These are phyloP conservation scores for Acephala macrosclerotiorum DNA, from an alignment of 2,329 filamentous ascomycete genomes.

Conservation along the genomic window DNA sequence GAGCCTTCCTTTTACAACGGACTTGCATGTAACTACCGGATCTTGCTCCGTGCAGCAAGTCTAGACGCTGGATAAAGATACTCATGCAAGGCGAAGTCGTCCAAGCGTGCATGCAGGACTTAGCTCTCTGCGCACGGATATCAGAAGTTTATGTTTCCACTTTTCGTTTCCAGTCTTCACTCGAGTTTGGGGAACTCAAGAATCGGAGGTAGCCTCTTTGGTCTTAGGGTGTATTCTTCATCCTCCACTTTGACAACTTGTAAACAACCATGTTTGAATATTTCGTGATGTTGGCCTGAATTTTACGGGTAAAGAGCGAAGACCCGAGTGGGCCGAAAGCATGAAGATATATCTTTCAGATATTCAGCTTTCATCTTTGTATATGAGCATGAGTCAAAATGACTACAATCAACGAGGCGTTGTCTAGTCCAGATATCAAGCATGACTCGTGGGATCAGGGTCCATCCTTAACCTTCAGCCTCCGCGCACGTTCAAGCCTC, in stretches of 20 bases:
- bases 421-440: neutral
- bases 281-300: neutral
- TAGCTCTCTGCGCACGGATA: slow-evolving; percentile 16
- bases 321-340: neutral
- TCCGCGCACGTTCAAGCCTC: slow-evolving; percentile 8
- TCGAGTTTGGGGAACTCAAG: neutral
- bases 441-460: neutral
- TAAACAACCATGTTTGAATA: neutral
- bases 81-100: slow-evolving; percentile 19
- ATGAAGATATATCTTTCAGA: slow-evolving; percentile 1
- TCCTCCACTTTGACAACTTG: neutral
- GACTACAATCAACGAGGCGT: no score
- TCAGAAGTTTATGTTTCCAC: slow-evolving; percentile 6
- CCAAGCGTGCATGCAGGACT: slow-evolving; percentile 16
- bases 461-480: slow-evolving; percentile 3
- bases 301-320: neutral
- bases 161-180: neutral
- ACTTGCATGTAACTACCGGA: slow-evolving; percentile 18
- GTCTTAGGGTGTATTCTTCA: neutral
- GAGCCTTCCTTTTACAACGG: slow-evolving; percentile 5
- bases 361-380: no score
- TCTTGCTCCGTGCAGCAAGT: slow-evolving; percentile 9
- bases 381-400: no score
- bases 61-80: slow-evolving; percentile 20
- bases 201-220: slow-evolving; percentile 8